A percentile compares a stretch with the other conserved stretches of the same genome.
Conservation (phyloP, 192 early-diverging fungal species). For the Rhizophlyctis rosea region DNA sequence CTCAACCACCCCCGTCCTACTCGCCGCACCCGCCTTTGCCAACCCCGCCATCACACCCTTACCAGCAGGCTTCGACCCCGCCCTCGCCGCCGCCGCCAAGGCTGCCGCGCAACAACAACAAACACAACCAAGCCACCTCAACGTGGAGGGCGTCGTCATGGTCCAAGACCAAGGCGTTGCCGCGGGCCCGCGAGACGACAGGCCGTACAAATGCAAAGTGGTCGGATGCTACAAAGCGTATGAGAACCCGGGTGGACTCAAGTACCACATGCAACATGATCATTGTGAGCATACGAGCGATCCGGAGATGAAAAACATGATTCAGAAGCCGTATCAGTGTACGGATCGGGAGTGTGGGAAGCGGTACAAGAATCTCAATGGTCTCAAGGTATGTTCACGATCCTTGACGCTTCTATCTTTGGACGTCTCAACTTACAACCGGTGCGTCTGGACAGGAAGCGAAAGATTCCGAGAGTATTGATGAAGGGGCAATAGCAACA, state of each 20-base stretch:
- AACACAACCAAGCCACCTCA: too few species aligned
- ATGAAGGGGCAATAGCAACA: too few species aligned
- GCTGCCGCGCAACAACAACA: neutral
- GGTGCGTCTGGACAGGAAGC: too few species aligned
- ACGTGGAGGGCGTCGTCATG: too few species aligned
- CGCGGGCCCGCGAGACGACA: constrained; percentile 47
- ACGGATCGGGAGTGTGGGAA: constrained; percentile 91
- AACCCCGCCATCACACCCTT: neutral
- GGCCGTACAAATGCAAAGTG: constrained; percentile 87
- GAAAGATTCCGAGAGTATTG: too few species aligned
- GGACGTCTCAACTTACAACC: too few species aligned
- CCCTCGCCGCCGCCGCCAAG: neutral
- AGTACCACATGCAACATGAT: constrained; percentile 96
- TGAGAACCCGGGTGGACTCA: constrained; percentile 98
- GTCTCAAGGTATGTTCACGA: constrained; percentile 90
- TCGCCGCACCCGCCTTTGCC: neutral
- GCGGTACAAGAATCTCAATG: constrained; percentile 98
- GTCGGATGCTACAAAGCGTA: constrained; percentile 90
- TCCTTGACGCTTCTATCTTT: too few species aligned
- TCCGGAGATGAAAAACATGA: constrained; percentile 58
- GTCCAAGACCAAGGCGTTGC: constrained; percentile 38
- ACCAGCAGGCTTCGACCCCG: neutral
- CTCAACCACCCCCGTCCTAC: too few species aligned
- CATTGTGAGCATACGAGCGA: constrained; percentile 73
- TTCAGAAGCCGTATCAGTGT: constrained; percentile 61